Evolutionary conservation across 78 protist genomes (phyloP), one percentile per base, ranked within the genome.

Genomic region (Polysphondylium violaceum): DNA sequence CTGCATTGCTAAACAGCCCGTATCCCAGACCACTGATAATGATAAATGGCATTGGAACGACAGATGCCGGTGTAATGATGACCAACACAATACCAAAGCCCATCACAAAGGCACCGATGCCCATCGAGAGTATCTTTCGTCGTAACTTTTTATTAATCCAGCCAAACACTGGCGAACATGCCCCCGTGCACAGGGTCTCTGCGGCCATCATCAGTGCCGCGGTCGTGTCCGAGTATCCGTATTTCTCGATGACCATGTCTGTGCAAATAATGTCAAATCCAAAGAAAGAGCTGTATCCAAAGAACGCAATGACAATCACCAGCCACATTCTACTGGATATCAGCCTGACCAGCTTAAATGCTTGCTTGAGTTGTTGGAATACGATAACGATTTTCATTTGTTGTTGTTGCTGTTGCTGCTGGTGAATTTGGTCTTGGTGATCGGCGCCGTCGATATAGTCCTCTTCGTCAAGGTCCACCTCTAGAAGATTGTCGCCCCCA

Each of bases 191-290:
- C 12, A 83, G 19, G 14, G 91, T 83, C 40, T 67, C 91, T 21
- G 11, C 40, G 2, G 91, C 91, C 91, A 83, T 83, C 9, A 83
- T 56, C 29, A 68, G 3, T 0, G 91, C 65, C 0, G 91, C 91
- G 17, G 19, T 47, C 21, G 33, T 59, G 29, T 83, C 77, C 6
- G 33, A 27, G 60, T 83, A 83, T 2, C 36, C n/a, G 55, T 83
- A 83, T 73, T 69, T 83, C 59, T 83, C 91, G 43, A 69, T 58
- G 16, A 74, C 63, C 77, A 83, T 69, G 59, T 83, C 91, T 0
- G 79, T 83, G 7, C 35, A 63, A 27, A 83, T 67, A 19, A 83
- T 83, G 69, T 83, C 91, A 29, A 83, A 58, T 25, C 91, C 91
- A 83, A 53, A 83, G 47, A 69, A 83, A 40, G 78, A 23, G 31